Evolutionary conservation across 1,139 yeast genomes (phyloP).

Genomic region (Citeromyces hawaiiensis): DNA sequence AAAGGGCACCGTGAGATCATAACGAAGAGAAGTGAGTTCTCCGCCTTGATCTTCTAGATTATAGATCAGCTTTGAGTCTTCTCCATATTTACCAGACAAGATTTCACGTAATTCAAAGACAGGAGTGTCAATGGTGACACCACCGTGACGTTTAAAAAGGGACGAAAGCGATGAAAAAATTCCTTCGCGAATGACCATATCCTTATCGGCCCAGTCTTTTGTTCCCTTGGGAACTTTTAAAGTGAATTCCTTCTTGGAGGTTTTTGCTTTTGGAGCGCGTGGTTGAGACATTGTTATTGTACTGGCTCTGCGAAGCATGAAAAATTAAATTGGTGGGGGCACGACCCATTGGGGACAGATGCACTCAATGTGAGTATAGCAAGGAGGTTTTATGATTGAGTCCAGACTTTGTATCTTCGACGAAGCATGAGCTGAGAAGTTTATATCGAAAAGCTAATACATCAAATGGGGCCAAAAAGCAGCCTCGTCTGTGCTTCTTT

Average conservation of each 20-base stretch:
- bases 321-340: not conserved
- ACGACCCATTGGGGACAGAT: not conserved
- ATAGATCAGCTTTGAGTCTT: constrained; percentile 90
- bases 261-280: not conserved
- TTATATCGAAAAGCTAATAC: no score
- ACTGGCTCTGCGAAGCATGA: constrained; percentile 2
- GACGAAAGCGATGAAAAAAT: constrained; percentile 60
- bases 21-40: constrained; percentile 85
- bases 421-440: no score
- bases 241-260: constrained; percentile 28
- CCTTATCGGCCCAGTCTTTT: constrained; percentile 96
- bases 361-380: not conserved
- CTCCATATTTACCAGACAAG: constrained; percentile 94
- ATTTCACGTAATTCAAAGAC: constrained; percentile 93
- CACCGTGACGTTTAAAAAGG: constrained; percentile 90
- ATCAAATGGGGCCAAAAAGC: no score
- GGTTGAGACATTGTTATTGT: not conserved
- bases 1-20: constrained; percentile 94
- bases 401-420: no score
- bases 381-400: no score
- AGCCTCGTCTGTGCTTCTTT: no score
- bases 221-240: constrained; percentile 96
- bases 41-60: constrained; percentile 98
- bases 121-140: constrained; percentile 95
- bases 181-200: constrained; percentile 88